A percentile compares a stretch with the other conserved stretches of the same genome.
These are phyloP conservation scores for Apiotrichum veenhuisii DNA, from an alignment of 1,284 basidiomycete species.

Conservation along the genomic window DNA sequence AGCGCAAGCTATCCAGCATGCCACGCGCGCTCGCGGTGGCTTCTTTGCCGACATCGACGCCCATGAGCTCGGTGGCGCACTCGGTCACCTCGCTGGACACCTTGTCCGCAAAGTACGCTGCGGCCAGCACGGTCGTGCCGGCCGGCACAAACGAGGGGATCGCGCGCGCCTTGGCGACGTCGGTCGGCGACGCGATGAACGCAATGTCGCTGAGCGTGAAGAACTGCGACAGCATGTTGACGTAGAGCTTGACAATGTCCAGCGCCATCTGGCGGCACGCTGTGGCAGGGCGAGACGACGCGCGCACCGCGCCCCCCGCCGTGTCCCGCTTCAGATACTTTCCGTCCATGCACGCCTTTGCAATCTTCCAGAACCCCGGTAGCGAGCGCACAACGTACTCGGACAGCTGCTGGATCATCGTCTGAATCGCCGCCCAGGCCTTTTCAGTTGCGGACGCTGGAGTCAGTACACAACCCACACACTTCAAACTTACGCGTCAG, in stretches of 20 bases:
- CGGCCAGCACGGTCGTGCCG: conserved; percentile 75
- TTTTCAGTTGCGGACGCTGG: conserved; percentile 51
- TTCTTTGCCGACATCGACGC: conserved; percentile 76
- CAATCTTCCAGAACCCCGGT: conserved; percentile 91
- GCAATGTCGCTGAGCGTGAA: conserved; percentile 78
- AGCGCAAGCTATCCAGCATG: conserved; percentile 75
- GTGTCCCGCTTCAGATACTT: conserved; percentile 66
- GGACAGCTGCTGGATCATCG: conserved; percentile 56
- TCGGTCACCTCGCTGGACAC: conserved; percentile 81
- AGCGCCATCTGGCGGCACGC: conserved; percentile 87
- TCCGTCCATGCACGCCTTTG: conserved; percentile 84
- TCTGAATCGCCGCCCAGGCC: conserved; percentile 75
- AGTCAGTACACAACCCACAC: conserved; percentile 3
- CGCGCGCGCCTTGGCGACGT: neutral
- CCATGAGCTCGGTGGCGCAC: conserved; percentile 72
- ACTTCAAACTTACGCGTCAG: conserved; percentile 57
- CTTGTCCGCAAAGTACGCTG: conserved; percentile 72
- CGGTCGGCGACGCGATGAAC: neutral
- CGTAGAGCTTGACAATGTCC: conserved; percentile 84
- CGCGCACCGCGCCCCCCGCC: conserved; percentile 20
- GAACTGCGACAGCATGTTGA: conserved; percentile 79
- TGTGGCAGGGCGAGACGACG: conserved; percentile 61
- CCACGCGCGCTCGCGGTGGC: conserved; percentile 63
- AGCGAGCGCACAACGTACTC: conserved; percentile 59
- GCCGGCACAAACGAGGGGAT: conserved; percentile 66